A percentile compares a stretch with the other conserved stretches of the same genome.
Evolutionary conservation across 108 stramenopile species (phyloP).

Genomic region (Mayamaea pseudoterrestris): DNA sequence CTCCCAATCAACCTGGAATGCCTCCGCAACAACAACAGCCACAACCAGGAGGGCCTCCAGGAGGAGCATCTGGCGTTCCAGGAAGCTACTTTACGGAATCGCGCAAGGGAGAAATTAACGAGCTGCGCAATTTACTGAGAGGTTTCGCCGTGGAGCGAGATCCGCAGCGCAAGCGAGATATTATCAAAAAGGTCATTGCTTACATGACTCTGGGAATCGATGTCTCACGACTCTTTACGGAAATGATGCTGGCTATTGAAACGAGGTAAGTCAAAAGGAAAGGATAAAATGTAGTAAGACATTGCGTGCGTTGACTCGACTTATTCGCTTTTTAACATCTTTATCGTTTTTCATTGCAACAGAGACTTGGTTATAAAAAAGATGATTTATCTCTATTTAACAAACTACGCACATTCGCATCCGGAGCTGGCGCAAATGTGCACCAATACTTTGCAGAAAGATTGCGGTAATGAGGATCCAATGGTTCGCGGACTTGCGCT

Average conservation of each 20-base stretch:
- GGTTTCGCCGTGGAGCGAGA: constrained; percentile 86
- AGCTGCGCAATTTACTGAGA: constrained; percentile 82
- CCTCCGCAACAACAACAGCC: neutral
- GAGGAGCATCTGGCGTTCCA: constrained; percentile 21
- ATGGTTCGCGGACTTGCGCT: constrained; percentile 98
- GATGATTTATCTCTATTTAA: constrained; percentile 98
- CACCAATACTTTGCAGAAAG: constrained; percentile 96
- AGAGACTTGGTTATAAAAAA: constrained; percentile 98
- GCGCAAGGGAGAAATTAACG: constrained; percentile 93
- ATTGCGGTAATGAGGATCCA: constrained; percentile 96
- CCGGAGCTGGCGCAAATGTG: constrained; percentile 99
- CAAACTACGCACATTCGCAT: constrained; percentile 91
- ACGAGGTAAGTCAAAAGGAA: neutral
- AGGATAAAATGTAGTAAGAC: neutral
- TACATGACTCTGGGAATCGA: constrained; percentile 99
- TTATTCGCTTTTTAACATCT: neutral
- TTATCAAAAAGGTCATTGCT: constrained; percentile 99
- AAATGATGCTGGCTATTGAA: constrained; percentile 76
- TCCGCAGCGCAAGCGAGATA: constrained; percentile 90
- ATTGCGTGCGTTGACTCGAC: neutral
- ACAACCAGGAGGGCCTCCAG: constrained; percentile 3
- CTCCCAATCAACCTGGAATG: neutral
- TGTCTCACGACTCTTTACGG: constrained; percentile 96
- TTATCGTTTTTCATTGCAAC: constrained; percentile 37
- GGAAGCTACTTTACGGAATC: constrained; percentile 88